A percentile compares a stretch with the other conserved stretches of the same genome.
Conservation (phyloP, 768 basidiomycete species). For the Suillus americanus region DNA sequence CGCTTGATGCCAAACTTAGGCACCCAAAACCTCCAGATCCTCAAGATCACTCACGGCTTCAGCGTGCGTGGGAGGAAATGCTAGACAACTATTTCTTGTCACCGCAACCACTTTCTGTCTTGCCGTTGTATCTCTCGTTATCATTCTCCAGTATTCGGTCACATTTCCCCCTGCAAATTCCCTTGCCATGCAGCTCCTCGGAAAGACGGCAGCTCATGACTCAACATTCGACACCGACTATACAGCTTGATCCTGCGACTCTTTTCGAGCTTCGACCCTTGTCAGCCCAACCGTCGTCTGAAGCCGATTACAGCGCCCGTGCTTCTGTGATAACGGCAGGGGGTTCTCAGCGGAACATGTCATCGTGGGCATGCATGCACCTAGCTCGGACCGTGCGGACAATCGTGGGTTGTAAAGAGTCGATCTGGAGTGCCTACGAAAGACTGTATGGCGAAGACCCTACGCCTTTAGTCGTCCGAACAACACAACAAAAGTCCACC, state of each 20-base stretch:
- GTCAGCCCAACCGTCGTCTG: constrained; percentile 20
- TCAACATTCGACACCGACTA: constrained; percentile 5
- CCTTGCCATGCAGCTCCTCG: constrained; percentile 54
- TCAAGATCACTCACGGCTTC: constrained; percentile 62
- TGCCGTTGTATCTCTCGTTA: constrained; percentile 65
- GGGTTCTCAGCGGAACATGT: constrained; percentile 31
- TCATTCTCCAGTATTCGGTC: constrained; percentile 55
- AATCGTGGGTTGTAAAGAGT: constrained; percentile 64
- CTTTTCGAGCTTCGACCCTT: constrained; percentile 32
- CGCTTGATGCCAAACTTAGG: constrained; percentile 12
- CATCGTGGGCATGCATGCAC: constrained; percentile 61
- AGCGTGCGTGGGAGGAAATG: constrained; percentile 69
- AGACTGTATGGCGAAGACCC: constrained; percentile 41
- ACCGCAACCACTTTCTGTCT: constrained; percentile 51
- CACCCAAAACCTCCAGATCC: constrained; percentile 38
- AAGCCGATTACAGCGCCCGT: constrained; percentile 20
- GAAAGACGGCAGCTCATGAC: constrained; percentile 17
- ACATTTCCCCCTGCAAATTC: constrained; percentile 47
- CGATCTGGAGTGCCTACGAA: constrained; percentile 65
- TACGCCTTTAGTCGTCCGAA: constrained; percentile 37
- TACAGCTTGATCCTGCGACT: constrained; percentile 28
- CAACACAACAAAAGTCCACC: constrained; percentile 30
- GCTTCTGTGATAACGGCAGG: constrained; percentile 12
- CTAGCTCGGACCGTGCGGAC: constrained; percentile 58
- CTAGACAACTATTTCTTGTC: constrained; percentile 56